Base-by-base conservation (phyloP, 2,329 filamentous ascomycete species). In the Neofusicoccum laricinum region DNA sequence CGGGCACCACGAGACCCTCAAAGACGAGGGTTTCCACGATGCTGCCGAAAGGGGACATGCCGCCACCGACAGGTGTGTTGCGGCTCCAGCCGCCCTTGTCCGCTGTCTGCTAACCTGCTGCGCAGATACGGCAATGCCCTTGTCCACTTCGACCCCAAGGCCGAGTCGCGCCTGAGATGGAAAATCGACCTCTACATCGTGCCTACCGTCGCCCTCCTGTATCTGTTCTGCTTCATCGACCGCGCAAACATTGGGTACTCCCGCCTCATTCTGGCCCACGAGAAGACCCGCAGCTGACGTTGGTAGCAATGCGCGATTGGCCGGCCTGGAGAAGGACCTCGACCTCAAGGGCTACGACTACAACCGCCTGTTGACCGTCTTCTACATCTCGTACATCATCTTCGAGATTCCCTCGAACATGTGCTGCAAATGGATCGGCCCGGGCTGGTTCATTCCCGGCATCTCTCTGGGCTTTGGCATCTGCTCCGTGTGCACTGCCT, bases 221-320 rank as follows among this genome's bases (percentile, higher is more conserved):
- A 91, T 69, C 81, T 91, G 0, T 90, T 91, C 70, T 90, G 88
- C 76, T 91, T 90, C 75, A 90, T 91, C 67, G 89, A 91, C 69
- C 82, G 89, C n/a, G 87, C 88, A 25, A 91, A 91, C 66, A 88
- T 92, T 41, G 89, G 88, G 88, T 71, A 71, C 78, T 67, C 4
- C 46, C 5, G 3, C 41, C 7, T 38, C 17, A 25, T 8, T 4
- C 4, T 34, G 5, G 25, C 11, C 25, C 10, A 4, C 17, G 32
- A 30, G n/a, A 14, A 25, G 10, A 25, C 17, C 5, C n/a, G 5
- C 17, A 21, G 15, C 55, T 41, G 8, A 64, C 51, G n/a, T 8
- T 38, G n/a, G 32, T 41, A 57, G n/a, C 55, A 91, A 91, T 72
- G 88, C 88, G 1, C 84, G 82, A 67, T 78, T 91, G 17, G 88